Conservation (phyloP, 345 rosid species). For the Boechera retrofracta region DNA sequence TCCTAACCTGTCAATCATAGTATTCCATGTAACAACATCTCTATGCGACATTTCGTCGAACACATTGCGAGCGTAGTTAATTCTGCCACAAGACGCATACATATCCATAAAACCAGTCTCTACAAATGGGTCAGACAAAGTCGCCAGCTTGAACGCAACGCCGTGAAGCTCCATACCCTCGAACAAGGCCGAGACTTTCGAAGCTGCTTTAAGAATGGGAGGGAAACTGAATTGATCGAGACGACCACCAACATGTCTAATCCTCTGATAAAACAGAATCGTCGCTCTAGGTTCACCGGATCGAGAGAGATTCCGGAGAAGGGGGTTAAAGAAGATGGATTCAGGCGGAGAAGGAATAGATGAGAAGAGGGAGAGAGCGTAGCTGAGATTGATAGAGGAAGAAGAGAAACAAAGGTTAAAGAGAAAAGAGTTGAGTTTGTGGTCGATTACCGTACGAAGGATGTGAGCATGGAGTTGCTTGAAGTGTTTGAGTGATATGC, state of each 20-base stretch:
- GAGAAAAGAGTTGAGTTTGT: slow-evolving; percentile 43
- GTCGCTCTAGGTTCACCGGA: slow-evolving; percentile 42
- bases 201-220: slow-evolving; percentile 54
- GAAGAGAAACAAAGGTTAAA: slow-evolving; percentile 46
- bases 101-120: slow-evolving; percentile 55
- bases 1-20: slow-evolving; percentile 61
- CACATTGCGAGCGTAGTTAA: slow-evolving; percentile 52
- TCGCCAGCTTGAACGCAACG: slow-evolving; percentile 51
- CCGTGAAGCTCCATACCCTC: slow-evolving; percentile 71
- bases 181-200: slow-evolving; percentile 49
- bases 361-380: slow-evolving; percentile 59
- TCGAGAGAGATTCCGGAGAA: slow-evolving; percentile 55
- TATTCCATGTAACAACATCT: slow-evolving; percentile 67
- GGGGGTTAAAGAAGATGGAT: slow-evolving; percentile 41
- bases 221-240: slow-evolving; percentile 58
- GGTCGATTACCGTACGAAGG: slow-evolving; percentile 45
- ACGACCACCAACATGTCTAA: slow-evolving; percentile 44
- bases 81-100: slow-evolving; percentile 52
- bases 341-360: slow-evolving; percentile 40
- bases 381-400: slow-evolving; percentile 45
- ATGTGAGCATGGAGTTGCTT: slow-evolving; percentile 61
- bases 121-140: slow-evolving; percentile 61
- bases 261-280: slow-evolving; percentile 46
- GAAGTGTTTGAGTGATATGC: slow-evolving; percentile 48
- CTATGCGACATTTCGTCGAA: slow-evolving; percentile 62